These are phyloP conservation scores for Myriosclerotinia scirpicola DNA, from an alignment of 2,329 filamentous ascomycete species.

Conservation along the genomic window DNA sequence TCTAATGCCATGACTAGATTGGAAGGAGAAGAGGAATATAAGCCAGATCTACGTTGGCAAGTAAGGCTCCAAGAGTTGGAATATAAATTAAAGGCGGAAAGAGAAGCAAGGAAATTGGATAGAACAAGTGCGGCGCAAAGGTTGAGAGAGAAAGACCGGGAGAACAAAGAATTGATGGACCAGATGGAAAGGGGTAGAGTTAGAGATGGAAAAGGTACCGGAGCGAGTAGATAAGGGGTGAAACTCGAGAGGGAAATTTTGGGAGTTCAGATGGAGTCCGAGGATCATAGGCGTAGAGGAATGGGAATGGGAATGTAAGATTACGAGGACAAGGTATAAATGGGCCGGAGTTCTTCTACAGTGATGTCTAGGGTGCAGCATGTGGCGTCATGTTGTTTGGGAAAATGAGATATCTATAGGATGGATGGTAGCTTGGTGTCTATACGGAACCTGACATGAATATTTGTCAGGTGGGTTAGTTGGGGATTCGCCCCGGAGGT, in stretches of 20 bases:
- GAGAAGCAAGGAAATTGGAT: slow-evolving; percentile 83
- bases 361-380: neutral
- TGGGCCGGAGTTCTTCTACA: neutral
- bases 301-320: neutral
- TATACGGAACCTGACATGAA: neutral
- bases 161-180: slow-evolving; percentile 69
- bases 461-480: neutral
- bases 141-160: slow-evolving; percentile 70
- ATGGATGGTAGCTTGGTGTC: neutral
- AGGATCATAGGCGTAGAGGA: slow-evolving; percentile 1
- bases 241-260: too few relatives aligned
- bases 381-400: neutral
- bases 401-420: neutral
- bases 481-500: neutral
- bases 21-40: slow-evolving; percentile 45
- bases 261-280: neutral
- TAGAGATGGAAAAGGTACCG: slow-evolving; percentile 26
- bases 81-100: slow-evolving; percentile 81
- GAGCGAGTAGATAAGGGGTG: neutral
- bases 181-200: slow-evolving; percentile 51
- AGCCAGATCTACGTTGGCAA: slow-evolving; percentile 71
- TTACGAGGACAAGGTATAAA: neutral
- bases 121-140: slow-evolving; percentile 78
- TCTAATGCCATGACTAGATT: neutral
- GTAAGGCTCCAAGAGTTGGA: slow-evolving; percentile 85